A percentile compares a stretch with the other conserved stretches of the same genome.
Evolutionary conservation across 2,329 filamentous ascomycete species (phyloP).

Genomic region (Fusarium verticillioides): DNA sequence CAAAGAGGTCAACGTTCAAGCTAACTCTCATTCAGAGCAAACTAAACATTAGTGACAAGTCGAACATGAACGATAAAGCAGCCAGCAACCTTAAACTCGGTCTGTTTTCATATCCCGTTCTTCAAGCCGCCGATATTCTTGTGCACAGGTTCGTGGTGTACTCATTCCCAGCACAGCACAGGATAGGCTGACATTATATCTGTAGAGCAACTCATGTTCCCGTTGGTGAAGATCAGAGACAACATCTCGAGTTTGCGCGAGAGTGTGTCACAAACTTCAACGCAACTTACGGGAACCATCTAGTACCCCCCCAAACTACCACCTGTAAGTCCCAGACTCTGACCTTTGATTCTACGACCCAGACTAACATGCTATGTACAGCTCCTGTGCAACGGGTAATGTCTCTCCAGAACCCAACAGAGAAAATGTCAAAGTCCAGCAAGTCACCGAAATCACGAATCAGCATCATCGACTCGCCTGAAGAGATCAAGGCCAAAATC

Average conservation of each 20-base stretch:
- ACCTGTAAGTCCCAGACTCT: conserved; percentile 63
- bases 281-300: conserved; percentile 71
- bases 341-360: neutral
- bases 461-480: conserved; percentile 77
- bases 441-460: conserved; percentile 79
- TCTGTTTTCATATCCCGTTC: conserved; percentile 93
- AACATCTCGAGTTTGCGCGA: conserved; percentile 93
- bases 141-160: conserved; percentile 72
- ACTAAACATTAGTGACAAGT: conserved; percentile 70
- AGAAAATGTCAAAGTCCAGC: conserved; percentile 97
- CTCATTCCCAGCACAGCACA: neutral
- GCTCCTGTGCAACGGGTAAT: conserved; percentile 87
- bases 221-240: conserved; percentile 93
- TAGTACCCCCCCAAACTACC: conserved; percentile 76
- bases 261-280: conserved; percentile 92
- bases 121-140: conserved; percentile 94
- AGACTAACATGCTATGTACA: conserved; percentile 45
- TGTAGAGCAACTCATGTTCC: conserved; percentile 88
- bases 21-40: conserved; percentile 69
- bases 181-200: neutral
- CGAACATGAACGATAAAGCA: conserved; percentile 67
- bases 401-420: conserved; percentile 80
- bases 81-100: conserved; percentile 80
- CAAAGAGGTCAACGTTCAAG: neutral
- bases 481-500: conserved; percentile 76